These are phyloP conservation scores for Litsea cubeba DNA, from an alignment of 164 flowering plant species.

Conservation along the genomic window DNA sequence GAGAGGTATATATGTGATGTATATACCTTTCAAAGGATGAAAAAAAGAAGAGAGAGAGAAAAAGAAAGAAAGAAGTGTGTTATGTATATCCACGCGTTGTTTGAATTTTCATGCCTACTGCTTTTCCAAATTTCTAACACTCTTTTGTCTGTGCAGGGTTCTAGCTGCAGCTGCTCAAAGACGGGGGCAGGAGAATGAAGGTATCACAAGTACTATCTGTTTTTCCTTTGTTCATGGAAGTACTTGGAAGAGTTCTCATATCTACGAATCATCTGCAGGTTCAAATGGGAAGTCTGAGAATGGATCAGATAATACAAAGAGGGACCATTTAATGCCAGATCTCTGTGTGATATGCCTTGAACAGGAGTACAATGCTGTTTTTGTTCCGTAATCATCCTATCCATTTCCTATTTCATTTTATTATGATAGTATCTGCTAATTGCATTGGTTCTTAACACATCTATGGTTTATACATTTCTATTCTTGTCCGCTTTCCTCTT, in stretches of 20 bases:
- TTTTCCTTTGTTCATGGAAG: no score
- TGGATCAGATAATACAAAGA: constrained; percentile 47
- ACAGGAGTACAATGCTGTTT: constrained; percentile 88
- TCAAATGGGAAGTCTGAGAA: constrained; percentile 40
- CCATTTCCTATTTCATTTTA: neutral
- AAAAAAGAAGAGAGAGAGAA: no score
- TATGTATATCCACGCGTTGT: no score
- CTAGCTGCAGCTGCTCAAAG: constrained; percentile 88
- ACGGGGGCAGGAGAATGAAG: constrained; percentile 58
- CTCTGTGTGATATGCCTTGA: constrained; percentile 96
- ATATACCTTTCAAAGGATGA: no score
- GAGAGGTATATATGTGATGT: no score
- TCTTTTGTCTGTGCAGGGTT: constrained; percentile 49
- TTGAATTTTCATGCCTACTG: neutral
- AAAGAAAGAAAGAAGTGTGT: no score
- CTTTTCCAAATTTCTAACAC: neutral
- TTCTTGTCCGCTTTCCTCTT: no score
- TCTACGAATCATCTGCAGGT: constrained; percentile 23
- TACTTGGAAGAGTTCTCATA: neutral
- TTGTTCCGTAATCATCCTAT: constrained; percentile 70
- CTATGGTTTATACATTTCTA: no score
- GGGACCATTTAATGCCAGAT: constrained; percentile 60
- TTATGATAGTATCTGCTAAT: neutral
- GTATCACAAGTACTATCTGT: constrained; percentile 22
- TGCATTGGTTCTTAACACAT: no score